Conservation (phyloP, 306 rosid genomes). For the Pachyrhizus erosus region DNA sequence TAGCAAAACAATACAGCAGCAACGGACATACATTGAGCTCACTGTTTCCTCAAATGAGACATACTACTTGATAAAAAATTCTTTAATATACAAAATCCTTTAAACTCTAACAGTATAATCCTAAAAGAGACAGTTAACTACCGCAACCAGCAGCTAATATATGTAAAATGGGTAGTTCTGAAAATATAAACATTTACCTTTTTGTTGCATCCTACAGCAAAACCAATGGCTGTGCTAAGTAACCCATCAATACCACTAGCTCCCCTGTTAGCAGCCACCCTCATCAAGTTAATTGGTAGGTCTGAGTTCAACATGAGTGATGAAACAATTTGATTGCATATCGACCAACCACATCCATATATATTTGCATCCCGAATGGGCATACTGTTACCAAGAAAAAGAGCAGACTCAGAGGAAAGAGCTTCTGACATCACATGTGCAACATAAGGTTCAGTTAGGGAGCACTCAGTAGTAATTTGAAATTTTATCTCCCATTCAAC, state of each 20-base stretch:
- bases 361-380: conserved; percentile 90
- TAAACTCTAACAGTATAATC: conserved; percentile 22
- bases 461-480: conserved; percentile 68
- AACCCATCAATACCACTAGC: conserved; percentile 98
- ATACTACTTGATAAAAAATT: not conserved
- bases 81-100: not conserved
- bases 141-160: conserved; percentile 22
- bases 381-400: conserved; percentile 97
- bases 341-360: conserved; percentile 78
- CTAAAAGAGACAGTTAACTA: conserved; percentile 24
- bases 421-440: conserved; percentile 73
- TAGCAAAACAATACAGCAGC: no score
- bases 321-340: conserved; percentile 46
- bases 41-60: no score
- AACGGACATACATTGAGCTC: no score
- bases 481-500: conserved; percentile 85
- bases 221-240: conserved; percentile 94
- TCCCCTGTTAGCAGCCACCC: conserved; percentile 91
- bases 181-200: conserved; percentile 53
- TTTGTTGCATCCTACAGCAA: conserved; percentile 88
- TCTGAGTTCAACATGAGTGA: conserved; percentile 56
- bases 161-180: conserved; percentile 23
- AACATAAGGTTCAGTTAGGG: conserved; percentile 89
- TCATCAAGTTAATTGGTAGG: conserved; percentile 64
- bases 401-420: conserved; percentile 73